Evolutionary conservation across 1,139 yeast genomes (phyloP).

Genomic region (Taphrina populina): DNA sequence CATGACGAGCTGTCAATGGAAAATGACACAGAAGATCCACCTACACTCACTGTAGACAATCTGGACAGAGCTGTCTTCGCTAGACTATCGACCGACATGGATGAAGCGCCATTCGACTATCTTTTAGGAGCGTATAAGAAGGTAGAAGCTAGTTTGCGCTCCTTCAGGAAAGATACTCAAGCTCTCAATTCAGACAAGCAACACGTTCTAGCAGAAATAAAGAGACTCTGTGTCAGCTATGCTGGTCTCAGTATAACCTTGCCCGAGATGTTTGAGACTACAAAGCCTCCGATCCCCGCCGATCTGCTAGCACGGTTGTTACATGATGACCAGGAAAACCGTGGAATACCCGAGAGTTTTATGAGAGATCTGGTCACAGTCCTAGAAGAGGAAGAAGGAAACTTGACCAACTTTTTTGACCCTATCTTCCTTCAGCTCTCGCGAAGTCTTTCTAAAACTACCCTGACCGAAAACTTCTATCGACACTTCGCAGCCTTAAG

Average conservation of each 20-base stretch:
- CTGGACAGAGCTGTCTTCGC: constrained; percentile 43
- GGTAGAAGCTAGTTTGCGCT: constrained; percentile 32
- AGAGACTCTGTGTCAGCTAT: constrained; percentile 61
- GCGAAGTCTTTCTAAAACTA: constrained; percentile 37
- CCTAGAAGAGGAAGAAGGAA: constrained; percentile 67
- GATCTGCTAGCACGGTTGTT: constrained; percentile 38
- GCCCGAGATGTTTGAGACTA: constrained; percentile 58
- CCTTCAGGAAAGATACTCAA: constrained; percentile 27
- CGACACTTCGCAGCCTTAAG: constrained; percentile 21
- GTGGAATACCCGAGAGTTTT: constrained; percentile 50
- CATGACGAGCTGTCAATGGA: constrained; percentile 24
- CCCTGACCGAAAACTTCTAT: constrained; percentile 47
- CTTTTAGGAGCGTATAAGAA: constrained; percentile 37
- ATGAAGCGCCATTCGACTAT: constrained; percentile 38
- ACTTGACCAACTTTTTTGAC: constrained; percentile 59
- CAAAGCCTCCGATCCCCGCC: constrained; percentile 29
- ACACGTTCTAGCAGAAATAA: constrained; percentile 52
- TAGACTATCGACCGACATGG: constrained; percentile 41
- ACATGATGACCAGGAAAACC: constrained; percentile 35
- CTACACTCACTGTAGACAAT: constrained; percentile 38
- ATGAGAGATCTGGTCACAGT: constrained; percentile 58
- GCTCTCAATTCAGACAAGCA: constrained; percentile 36
- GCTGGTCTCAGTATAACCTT: constrained; percentile 69
- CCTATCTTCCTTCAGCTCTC: constrained; percentile 46
- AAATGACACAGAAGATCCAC: constrained; percentile 8